Percentiles rank a stretch among this genome's conserved stretches.
Evolutionary conservation across 1,284 basidiomycete genomes (phyloP).

Genomic region (Leccinum colubrinum): DNA sequence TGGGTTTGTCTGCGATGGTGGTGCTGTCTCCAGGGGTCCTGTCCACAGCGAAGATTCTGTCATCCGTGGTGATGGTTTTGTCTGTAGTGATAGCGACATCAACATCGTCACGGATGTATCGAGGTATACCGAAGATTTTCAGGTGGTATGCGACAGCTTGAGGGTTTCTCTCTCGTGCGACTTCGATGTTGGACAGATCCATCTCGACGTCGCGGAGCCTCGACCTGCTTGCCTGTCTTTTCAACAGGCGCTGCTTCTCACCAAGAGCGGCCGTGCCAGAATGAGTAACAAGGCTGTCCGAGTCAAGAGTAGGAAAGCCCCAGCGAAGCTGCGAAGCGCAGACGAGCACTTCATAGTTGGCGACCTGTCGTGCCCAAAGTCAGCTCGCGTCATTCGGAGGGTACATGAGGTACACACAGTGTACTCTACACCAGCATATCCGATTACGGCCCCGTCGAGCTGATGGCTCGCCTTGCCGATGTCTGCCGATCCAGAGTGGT

Average conservation of each 20-base stretch:
- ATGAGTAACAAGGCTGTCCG: constrained; percentile 16
- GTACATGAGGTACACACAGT: constrained; percentile 14
- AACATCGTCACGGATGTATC: constrained; percentile 20
- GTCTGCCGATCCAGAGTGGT: constrained; percentile 13
- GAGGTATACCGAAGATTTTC: constrained; percentile 6
- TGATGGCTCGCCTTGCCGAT: constrained; percentile 30
- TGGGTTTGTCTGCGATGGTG: no score
- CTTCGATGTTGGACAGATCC: constrained; percentile 25
- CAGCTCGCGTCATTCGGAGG: not conserved
- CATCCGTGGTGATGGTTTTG: no score
- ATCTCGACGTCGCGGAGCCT: constrained; percentile 6
- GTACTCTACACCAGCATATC: constrained; percentile 29
- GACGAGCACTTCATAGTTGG: constrained; percentile 24
- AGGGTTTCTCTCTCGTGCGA: constrained; percentile 20
- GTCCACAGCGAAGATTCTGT: no score
- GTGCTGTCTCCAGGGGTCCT: no score
- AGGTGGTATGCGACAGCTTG: no score
- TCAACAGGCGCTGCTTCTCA: constrained; percentile 24
- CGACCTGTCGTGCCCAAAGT: constrained; percentile 11
- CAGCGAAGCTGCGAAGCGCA: constrained; percentile 34
- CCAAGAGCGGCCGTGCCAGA: constrained; percentile 30
- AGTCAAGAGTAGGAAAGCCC: constrained; percentile 21
- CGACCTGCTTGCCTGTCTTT: not conserved
- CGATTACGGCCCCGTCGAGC: constrained; percentile 27
- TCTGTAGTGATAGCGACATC: no score